Evolutionary conservation across 352 stramenopile species (phyloP).

Genomic region (Pythium utonaiense): DNA sequence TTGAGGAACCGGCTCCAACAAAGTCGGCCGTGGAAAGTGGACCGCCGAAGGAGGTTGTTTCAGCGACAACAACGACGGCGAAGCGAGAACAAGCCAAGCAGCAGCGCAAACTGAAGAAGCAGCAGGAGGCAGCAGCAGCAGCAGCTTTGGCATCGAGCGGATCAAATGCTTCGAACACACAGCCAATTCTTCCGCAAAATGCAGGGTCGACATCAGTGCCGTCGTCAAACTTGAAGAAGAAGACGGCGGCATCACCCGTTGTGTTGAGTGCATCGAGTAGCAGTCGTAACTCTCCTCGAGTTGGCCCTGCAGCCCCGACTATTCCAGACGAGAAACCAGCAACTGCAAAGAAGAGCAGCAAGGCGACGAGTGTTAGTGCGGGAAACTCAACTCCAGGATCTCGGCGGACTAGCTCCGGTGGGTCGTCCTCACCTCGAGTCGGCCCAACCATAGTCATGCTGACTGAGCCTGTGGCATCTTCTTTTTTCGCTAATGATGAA

Average conservation of each 20-base stretch:
- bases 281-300: constrained; percentile 21
- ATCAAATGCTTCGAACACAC: background rate
- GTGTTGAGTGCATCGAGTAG: constrained; percentile 2
- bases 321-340: constrained; percentile 15
- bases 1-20: constrained; percentile 1
- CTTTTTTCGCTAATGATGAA: constrained; percentile 19
- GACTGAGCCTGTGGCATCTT: constrained; percentile 3
- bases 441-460: constrained; percentile 24
- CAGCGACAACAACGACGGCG: constrained; percentile 24
- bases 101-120: constrained; percentile 67
- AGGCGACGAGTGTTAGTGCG: background rate
- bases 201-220: constrained; percentile 1
- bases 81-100: constrained; percentile 71
- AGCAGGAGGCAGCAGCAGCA: constrained; percentile 34
- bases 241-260: constrained; percentile 9
- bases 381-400: background rate
- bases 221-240: constrained; percentile 23
- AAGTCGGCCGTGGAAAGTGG: background rate
- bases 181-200: constrained; percentile 8
- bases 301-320: background rate
- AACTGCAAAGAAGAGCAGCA: constrained; percentile 18
- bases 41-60: background rate
- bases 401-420: constrained; percentile 9
- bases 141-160: background rate
- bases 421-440: constrained; percentile 19